Conservation (phyloP, 805 yeast species). For the Priceomyces medius region DNA sequence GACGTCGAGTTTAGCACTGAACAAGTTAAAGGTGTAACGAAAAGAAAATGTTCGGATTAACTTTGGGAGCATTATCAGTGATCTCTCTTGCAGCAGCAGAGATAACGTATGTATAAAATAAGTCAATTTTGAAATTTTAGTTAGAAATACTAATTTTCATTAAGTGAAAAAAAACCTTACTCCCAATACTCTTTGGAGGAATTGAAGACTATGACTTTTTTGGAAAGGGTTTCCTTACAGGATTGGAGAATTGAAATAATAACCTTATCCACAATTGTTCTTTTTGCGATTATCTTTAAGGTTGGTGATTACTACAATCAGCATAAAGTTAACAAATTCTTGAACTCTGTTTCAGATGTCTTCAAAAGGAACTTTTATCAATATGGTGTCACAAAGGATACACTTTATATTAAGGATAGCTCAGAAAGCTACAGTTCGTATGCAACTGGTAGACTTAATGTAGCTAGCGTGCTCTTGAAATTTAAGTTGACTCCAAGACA, state of each 20-base stretch:
- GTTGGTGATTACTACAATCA: conserved; percentile 63
- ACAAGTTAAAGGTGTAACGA: not conserved
- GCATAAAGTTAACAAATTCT: conserved; percentile 51
- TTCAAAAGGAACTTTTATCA: conserved; percentile 71
- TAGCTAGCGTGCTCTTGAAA: conserved; percentile 59
- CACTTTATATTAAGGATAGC: conserved; percentile 58
- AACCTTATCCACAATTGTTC: conserved; percentile 50
- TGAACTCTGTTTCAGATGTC: conserved; percentile 49
- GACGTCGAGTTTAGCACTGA: not conserved
- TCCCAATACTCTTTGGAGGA: conserved; percentile 46
- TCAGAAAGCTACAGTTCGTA: conserved; percentile 65
- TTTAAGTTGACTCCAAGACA: conserved; percentile 76
- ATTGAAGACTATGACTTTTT: conserved; percentile 55
- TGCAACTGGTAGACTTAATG: conserved; percentile 85
- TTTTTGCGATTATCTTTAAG: conserved; percentile 50
- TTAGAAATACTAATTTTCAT: conserved; percentile 1
- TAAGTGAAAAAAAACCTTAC: conserved; percentile 13
- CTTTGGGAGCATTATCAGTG: not conserved
- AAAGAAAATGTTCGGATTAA: not conserved
- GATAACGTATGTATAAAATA: conserved; percentile 10
- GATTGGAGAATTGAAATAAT: conserved; percentile 77
- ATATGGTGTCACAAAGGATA: conserved; percentile 57
- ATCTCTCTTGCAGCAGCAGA: conserved; percentile 4
- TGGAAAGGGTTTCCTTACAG: conserved; percentile 56
- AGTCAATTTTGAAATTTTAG: not conserved